A percentile compares a stretch with the other conserved stretches of the same genome.
Conservation (phyloP, 2,329 filamentous ascomycete species). For the Fusarium sp. region DNA sequence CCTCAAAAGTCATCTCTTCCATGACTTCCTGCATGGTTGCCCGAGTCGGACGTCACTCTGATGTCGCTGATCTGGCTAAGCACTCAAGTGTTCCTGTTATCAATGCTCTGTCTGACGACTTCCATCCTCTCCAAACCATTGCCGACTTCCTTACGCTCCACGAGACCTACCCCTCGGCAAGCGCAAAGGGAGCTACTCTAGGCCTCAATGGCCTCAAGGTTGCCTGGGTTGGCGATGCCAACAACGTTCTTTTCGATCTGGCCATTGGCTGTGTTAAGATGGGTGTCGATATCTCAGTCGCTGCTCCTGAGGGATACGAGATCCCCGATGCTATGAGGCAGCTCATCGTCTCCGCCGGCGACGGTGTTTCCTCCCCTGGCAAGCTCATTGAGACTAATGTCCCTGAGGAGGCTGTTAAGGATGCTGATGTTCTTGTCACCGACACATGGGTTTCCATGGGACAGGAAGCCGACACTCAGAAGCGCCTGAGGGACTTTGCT, state of each 20-base stretch:
- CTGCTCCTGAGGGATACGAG: conserved; percentile 84
- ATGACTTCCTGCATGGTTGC: conserved; percentile 89
- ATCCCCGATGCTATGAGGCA: conserved; percentile 81
- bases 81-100: conserved; percentile 83
- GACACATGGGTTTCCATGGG: conserved; percentile 99
- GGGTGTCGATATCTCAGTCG: conserved; percentile 86
- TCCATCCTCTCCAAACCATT: conserved; percentile 93
- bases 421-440: conserved; percentile 90
- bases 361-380: conserved; percentile 68
- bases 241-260: conserved; percentile 96
- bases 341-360: conserved; percentile 74
- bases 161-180: conserved; percentile 73
- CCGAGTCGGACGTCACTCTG: conserved; percentile 80
- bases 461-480: conserved; percentile 85
- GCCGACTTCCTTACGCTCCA: conserved; percentile 93
- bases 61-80: conserved; percentile 76
- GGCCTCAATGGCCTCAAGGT: conserved; percentile 87
- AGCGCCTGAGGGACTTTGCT: conserved; percentile 81
- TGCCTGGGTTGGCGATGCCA: conserved; percentile 96
- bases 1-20: conserved; percentile 90
- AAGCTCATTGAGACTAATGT: conserved; percentile 79
- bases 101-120: conserved; percentile 89
- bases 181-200: conserved; percentile 58
- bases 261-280: conserved; percentile 89
- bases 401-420: conserved; percentile 86